Conservation (phyloP, 1,284 basidiomycete genomes). For the Veloboletus limbatus region DNA sequence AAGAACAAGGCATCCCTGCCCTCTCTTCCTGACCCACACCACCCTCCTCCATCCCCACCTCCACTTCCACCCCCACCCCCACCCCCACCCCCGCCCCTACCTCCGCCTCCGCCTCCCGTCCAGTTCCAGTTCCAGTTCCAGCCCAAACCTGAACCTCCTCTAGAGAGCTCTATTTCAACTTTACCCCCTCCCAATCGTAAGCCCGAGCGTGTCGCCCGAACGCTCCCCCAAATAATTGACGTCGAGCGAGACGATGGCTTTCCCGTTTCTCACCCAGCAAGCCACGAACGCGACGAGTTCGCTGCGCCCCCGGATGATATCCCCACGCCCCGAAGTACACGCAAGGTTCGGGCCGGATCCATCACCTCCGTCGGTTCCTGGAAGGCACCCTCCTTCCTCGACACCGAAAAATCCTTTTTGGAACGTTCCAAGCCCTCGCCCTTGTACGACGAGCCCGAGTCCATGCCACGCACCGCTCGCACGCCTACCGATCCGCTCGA, state of each 20-base stretch:
- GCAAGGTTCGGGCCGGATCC: slow-evolving; percentile 31
- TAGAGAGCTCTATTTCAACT: slow-evolving; percentile 13
- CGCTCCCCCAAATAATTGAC: slow-evolving; percentile 20
- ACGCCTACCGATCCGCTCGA: slow-evolving; percentile 25
- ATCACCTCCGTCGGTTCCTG: slow-evolving; percentile 29
- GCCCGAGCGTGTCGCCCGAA: slow-evolving; percentile 16
- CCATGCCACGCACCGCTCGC: slow-evolving; percentile 19
- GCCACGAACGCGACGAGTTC: slow-evolving; percentile 22
- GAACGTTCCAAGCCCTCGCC: slow-evolving; percentile 23
- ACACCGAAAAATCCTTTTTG: slow-evolving; percentile 19
- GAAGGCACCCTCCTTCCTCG: slow-evolving; percentile 27
- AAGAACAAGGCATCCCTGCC: slow-evolving; percentile 14
- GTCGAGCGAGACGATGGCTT: slow-evolving; percentile 20
- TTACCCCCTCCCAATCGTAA: slow-evolving; percentile 15
- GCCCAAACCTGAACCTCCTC: slow-evolving; percentile 6
- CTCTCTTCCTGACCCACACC: neutral
- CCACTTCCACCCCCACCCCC: neutral
- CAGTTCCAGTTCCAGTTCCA: no score
- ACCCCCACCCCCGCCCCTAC: neutral
- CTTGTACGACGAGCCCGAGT: slow-evolving; percentile 28
- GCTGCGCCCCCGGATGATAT: slow-evolving; percentile 20
- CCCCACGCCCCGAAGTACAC: slow-evolving; percentile 12
- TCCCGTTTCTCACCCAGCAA: slow-evolving; percentile 17
- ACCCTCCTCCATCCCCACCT: neutral
- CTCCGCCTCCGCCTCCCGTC: slow-evolving; percentile 1